Percentiles rank a stretch among this genome's conserved stretches.
Conservation (phyloP, 163 green algal genomes). For the Picocystis sp. region DNA sequence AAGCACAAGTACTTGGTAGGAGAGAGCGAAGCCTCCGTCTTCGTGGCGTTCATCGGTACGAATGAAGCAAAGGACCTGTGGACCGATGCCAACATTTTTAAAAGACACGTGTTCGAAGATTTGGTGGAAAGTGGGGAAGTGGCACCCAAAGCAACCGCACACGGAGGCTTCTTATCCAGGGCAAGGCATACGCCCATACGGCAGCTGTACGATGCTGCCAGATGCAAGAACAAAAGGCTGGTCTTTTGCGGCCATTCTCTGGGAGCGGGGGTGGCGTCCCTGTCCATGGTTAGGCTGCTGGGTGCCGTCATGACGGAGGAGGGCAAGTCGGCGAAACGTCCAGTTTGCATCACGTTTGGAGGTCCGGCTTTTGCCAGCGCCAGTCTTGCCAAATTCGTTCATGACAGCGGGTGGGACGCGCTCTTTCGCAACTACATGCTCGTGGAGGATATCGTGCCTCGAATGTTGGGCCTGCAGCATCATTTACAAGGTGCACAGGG, state of each 20-base stretch:
- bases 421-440: too few relatives aligned
- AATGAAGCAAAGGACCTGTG: constrained; percentile 2
- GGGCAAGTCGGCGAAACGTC: too few relatives aligned
- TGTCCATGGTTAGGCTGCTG: constrained; percentile 6
- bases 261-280: constrained; percentile 1
- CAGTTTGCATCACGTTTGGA: constrained; percentile 1
- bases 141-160: not conserved
- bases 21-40: constrained; percentile 1
- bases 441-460: too few relatives aligned
- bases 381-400: not conserved
- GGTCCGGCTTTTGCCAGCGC: constrained; percentile 1
- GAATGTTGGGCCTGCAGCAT: too few relatives aligned
- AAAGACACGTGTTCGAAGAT: constrained; percentile 1
- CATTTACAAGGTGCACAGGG: too few relatives aligned
- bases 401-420: too few relatives aligned
- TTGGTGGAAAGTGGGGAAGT: constrained; percentile 3
- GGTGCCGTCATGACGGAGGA: not conserved
- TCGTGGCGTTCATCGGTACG: constrained; percentile 3
- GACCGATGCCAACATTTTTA: constrained; percentile 5
- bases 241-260: constrained; percentile 3
- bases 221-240: not conserved
- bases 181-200: constrained; percentile 1
- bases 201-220: not conserved
- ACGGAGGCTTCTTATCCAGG: constrained; percentile 3
- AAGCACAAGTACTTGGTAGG: constrained; percentile 1